Evolutionary conservation across 306 rosid species (phyloP), one percentile per base, ranked within the genome.

Genomic region (Crotalaria pallida): DNA sequence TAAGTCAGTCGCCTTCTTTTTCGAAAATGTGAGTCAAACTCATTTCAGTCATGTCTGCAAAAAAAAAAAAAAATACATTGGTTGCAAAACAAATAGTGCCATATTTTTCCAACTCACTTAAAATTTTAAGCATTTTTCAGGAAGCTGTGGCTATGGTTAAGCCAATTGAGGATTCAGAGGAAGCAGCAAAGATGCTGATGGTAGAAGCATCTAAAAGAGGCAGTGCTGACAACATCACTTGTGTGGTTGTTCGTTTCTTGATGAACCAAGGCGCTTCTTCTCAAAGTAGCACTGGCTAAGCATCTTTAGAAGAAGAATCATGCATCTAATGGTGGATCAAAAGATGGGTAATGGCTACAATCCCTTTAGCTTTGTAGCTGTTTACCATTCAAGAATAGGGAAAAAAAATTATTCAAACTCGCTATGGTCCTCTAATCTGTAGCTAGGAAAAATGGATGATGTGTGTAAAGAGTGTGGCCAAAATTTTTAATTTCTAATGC

Each of bases 241-340:
- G 89, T 9, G 93, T 92, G 19, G 98, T 92, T 11, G 98, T 92
- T 47, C 98, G 98, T 71, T 92, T 92, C 91, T 81, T 83, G 83
- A 74, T 73, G 53, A 80, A 84, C 73, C 88, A 84, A 73, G 93
- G 80, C 15, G 72, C 78, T 65, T 64, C 93, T 48, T 80, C 90
- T 61, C 77, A 26, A 5, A 74, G 73, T 65, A 73, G 48, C 75
- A 61, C 89, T 7, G 85, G 50, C 45, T 77, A 80, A 67, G 77
- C 61, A 38, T 19, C 73, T 62, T 22, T 43, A 55, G 3, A 19
- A 38, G 56, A 50, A 40, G 72, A 55, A 18, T 27, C 52, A 58
- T 33, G 18, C 60, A 61, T 26, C 12, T 58, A 36, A 71, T 50
- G 21, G 70, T 50, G 74, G 72, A 59, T 75, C 49, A 49, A 47